Base-by-base conservation (phyloP, 192 early-diverging fungal species). In the Powellomyces hirtus region DNA sequence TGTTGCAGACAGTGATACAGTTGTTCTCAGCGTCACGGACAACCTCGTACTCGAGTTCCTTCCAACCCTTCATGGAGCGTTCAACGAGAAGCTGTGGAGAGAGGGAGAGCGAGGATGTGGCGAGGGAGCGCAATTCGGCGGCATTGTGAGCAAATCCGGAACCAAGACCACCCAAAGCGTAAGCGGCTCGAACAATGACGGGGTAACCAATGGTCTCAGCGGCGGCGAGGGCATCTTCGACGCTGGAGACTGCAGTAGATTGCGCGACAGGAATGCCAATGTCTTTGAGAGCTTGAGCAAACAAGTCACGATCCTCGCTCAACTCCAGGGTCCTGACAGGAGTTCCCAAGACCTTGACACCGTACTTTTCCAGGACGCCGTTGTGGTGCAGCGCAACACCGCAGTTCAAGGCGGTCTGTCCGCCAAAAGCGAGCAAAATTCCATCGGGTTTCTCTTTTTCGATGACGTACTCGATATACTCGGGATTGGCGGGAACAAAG, bases 1-100 rank as follows among this genome's bases (percentile, higher is more conserved):
- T 98, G 78, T 98, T 97, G 84, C 94, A 98, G 55, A 98, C 96
- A 27, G 96, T 98, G 71, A 98, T 96, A 78, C 96, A 98, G 83
- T 98, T 98, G 81, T 98, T 89, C 27, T 83, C 77, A 69, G 86
- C 86, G 77, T 98, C 96, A 49, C 96, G 89, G 6, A 98, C 96
- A 38, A 98, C 96, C 77, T 98, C 96, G 75, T 98, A 96, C 78
- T 98, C 96, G 44, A 98, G 88, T 82, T 98, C 96, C 81, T 98
- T 98, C 96, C 96, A 98, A 26, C 96, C 96, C 84, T 98, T 98
- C 96, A 98, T 98, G 53, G 86, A 89, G 69, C 89, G 86, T 81
- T 98, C 96, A 22, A 98, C 89, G 27, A 98, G 80, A 20, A 99
- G 86, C 79, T 99, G 95, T 62, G 94, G 92, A n/a, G 88, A 82